Evolutionary conservation across 1,139 yeast species (phyloP).

Genomic region (Taphrina betulina): DNA sequence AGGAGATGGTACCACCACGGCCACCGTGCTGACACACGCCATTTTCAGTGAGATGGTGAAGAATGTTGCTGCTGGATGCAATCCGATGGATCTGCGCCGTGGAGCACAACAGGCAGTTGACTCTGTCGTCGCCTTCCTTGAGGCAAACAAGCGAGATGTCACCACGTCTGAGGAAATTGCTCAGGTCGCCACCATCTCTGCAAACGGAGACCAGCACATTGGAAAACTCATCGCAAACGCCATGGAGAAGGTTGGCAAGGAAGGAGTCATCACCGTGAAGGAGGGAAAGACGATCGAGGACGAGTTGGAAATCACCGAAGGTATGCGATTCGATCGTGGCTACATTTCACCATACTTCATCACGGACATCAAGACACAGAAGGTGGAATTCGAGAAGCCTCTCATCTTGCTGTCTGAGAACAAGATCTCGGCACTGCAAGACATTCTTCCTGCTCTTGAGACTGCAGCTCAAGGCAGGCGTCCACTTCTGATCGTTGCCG

Average conservation of each 20-base stretch:
- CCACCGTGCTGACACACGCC: constrained; percentile 95
- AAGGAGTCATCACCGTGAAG: constrained; percentile 97
- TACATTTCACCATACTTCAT: constrained; percentile 97
- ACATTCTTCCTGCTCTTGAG: constrained; percentile 90
- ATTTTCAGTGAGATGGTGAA: constrained; percentile 96
- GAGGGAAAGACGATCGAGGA: constrained; percentile 97
- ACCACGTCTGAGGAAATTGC: constrained; percentile 97
- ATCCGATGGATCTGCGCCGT: constrained; percentile 98
- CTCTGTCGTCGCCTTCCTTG: constrained; percentile 87
- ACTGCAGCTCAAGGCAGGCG: constrained; percentile 92
- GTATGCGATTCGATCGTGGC: constrained; percentile 99
- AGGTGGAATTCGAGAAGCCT: constrained; percentile 97
- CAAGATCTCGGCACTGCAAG: constrained; percentile 91
- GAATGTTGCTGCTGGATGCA: constrained; percentile 99
- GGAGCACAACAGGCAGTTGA: constrained; percentile 99
- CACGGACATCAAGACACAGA: constrained; percentile 93
- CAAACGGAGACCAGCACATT: constrained; percentile 94
- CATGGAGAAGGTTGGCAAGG: constrained; percentile 99
- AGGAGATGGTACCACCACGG: constrained; percentile 99
- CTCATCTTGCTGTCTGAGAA: constrained; percentile 85
- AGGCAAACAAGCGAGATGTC: constrained; percentile 89
- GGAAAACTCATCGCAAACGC: constrained; percentile 93
- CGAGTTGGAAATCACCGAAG: constrained; percentile 96
- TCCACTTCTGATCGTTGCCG: constrained; percentile 92
- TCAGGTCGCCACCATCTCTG: constrained; percentile 98